Base-by-base conservation (phyloP, 768 basidiomycete genomes). In the Leccinum truebloodii region DNA sequence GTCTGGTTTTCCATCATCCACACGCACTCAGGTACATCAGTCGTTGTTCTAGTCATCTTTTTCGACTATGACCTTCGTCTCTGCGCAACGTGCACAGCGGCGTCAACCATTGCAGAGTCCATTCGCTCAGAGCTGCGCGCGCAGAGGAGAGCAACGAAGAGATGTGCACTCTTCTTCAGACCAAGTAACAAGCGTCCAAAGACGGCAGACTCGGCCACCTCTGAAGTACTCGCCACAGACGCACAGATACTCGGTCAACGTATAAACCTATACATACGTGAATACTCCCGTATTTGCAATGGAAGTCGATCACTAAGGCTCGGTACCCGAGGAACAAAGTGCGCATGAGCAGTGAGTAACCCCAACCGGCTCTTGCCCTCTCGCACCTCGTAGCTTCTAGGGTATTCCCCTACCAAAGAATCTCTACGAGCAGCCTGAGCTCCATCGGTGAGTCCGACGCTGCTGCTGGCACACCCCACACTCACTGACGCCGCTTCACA, bases 391-490 rank as follows among this genome's bases (percentile, higher is more conserved):
- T 35, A 35, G 3, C 9, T 20, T 26, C 8, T 69, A 94, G 93
- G 95, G 75, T 98, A 97, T 76, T 96, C 94, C 28, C 72, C 67
- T 98, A 49, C 95, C 95, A 12, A 95, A 92, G 82, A 97, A 98
- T 71, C 75, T 98, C 64, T 92, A 87, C 65, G 94, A 98, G 75
- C 96, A 99, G 71, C 30, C 30, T 30, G 30, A 30, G 30, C 98
- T 98, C 71, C 82, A 92, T 62, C 83, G 94, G 88, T 89, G 62
- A 65, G 84, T 68, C 16, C 18, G 7, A 41, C 18, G 18, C 14
- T 3, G 3, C 7, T 39, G 16, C 37, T 28, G 28, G 28, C 16
- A 39, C 13, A n/a, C 39, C 39, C 18, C 39, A n/a, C 18, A 0
- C 2, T 14, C 20, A 18, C 28, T 34, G 52, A 68, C 51, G 57